phyloP scores from a whole-genome alignment of 345 rosid genomes.

The Raphanus raphanistrum region DNA sequence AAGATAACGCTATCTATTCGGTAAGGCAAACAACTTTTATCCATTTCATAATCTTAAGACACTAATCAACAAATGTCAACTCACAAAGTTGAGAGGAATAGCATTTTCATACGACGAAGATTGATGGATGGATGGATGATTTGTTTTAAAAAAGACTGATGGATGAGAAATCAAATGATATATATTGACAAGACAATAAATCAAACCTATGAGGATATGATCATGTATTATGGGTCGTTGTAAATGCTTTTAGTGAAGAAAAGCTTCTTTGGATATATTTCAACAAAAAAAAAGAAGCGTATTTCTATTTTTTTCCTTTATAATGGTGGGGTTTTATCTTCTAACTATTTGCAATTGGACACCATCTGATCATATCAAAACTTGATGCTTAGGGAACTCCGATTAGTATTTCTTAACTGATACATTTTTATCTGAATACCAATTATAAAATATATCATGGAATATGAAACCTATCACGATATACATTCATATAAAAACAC shows the following conservation, averaged over 20 bases:
- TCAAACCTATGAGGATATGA: constrained; percentile 21
- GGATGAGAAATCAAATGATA: constrained; percentile 19
- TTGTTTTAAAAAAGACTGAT: background rate
- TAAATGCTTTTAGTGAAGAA: constrained; percentile 6
- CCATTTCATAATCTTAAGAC: background rate
- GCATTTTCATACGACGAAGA: background rate
- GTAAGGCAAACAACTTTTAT: background rate
- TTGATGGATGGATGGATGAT: constrained; percentile 1
- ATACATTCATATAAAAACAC: background rate
- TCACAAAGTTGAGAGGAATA: background rate
- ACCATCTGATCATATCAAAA: background rate
- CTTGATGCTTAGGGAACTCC: background rate
- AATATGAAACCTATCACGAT: background rate
- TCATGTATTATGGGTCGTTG: background rate
- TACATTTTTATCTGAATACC: background rate
- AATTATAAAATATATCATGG: background rate
- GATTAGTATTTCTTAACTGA: background rate
- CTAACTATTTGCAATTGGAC: constrained; percentile 5
- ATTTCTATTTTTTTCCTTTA: background rate
- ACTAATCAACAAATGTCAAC: background rate
- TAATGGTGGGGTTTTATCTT: constrained; percentile 5
- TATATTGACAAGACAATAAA: constrained; percentile 22
- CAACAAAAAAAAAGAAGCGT: background rate
- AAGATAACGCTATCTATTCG: constrained; percentile 1
- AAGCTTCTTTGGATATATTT: background rate